These are phyloP conservation scores for Plasmopara halstedii DNA, from an alignment of 352 stramenopile species.

Conservation along the genomic window DNA sequence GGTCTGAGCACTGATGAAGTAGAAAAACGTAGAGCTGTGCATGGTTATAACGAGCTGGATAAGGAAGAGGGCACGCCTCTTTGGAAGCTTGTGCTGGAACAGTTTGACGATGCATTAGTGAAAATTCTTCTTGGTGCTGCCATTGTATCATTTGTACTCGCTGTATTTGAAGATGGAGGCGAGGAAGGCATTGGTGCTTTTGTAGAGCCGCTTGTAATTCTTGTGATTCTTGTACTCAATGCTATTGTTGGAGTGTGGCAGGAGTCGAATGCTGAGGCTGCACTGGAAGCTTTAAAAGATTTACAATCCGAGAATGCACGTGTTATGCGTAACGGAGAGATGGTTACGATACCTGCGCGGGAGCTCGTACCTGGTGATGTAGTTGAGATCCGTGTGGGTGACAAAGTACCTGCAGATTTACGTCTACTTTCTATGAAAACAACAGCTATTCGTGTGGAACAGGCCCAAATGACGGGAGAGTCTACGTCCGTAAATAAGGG, in stretches of 20 bases:
- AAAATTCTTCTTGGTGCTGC: conserved; percentile 97
- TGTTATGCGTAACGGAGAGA: conserved; percentile 80
- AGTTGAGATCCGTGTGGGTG: conserved; percentile 93
- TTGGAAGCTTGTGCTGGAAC: conserved; percentile 95
- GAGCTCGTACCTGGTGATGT: conserved; percentile 97
- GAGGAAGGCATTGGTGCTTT: conserved; percentile 88
- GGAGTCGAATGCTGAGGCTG: conserved; percentile 89
- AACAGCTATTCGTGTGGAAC: conserved; percentile 91
- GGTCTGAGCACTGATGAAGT: conserved; percentile 51
- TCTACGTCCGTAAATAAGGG: conserved; percentile 90
- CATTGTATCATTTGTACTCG: conserved; percentile 91
- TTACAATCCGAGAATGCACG: conserved; percentile 90
- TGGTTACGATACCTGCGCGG: conserved; percentile 75
- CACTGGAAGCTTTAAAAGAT: conserved; percentile 93
- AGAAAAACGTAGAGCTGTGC: conserved; percentile 38
- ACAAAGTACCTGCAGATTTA: conserved; percentile 96
- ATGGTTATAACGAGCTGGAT: conserved; percentile 85
- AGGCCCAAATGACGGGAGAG: conserved; percentile 97
- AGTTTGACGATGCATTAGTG: conserved; percentile 98
- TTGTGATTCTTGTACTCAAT: conserved; percentile 96
- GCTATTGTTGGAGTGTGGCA: conserved; percentile 96
- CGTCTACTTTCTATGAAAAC: conserved; percentile 94
- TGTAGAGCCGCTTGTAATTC: conserved; percentile 96
- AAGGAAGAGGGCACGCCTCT: conserved; percentile 86
- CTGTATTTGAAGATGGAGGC: conserved; percentile 83